Percentiles rank a stretch among this genome's conserved stretches.
Evolutionary conservation across 495 filamentous ascomycete genomes (phyloP).

Genomic region (Penicillium herquei): DNA sequence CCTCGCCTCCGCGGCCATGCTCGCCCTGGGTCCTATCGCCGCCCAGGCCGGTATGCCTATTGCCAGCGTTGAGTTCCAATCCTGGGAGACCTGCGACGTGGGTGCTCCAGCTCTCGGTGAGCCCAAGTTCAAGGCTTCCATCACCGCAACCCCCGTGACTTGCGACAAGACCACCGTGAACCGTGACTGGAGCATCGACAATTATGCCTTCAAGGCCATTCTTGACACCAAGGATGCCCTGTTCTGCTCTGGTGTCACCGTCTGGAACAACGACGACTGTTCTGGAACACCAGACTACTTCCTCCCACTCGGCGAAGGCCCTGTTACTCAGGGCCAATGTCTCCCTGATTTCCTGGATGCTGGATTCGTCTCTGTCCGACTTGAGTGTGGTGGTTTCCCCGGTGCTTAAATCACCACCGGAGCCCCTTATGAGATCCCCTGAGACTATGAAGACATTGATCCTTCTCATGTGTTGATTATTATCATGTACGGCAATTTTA

Average conservation of each 20-base stretch:
- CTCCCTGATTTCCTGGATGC: conserved; percentile 22
- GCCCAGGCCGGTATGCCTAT: conserved; percentile 22
- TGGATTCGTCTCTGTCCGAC: conserved; percentile 23
- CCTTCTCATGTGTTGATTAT: conserved; percentile 6
- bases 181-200: conserved; percentile 27
- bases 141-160: conserved; percentile 18
- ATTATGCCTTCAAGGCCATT: conserved; percentile 21
- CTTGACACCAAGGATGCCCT: conserved; percentile 24
- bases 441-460: background rate
- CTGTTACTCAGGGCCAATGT: conserved; percentile 19
- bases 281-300: conserved; percentile 16
- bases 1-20: conserved; percentile 18
- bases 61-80: conserved; percentile 23
- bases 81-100: conserved; percentile 23
- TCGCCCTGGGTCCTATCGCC: conserved; percentile 10
- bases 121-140: conserved; percentile 14
- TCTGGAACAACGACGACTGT: conserved; percentile 28
- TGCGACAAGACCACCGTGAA: conserved; percentile 26
- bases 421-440: background rate
- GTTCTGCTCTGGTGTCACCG: conserved; percentile 17
- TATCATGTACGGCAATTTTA: conserved; percentile 16
- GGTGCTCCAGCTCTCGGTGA: conserved; percentile 14
- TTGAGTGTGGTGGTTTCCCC: conserved; percentile 14
- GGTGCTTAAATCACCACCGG: background rate
- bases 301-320: conserved; percentile 18